phyloP scores from a whole-genome alignment of 768 basidiomycete genomes.

The Trametes meyenii region DNA sequence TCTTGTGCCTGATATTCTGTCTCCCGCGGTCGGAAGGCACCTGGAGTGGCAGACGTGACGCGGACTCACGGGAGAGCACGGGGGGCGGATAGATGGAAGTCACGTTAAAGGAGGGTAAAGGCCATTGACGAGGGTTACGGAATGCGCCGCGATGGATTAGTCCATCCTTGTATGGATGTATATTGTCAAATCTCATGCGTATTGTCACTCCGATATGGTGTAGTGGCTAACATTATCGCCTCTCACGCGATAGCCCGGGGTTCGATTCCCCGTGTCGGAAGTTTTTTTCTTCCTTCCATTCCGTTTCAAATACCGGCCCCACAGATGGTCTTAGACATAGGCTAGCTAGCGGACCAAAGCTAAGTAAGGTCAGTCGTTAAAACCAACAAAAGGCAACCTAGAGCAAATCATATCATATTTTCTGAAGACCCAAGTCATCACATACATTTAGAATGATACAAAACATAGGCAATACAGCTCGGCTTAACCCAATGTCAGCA shows the following conservation, averaged over 20 bases:
- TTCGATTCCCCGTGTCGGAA: slow-evolving; percentile 26
- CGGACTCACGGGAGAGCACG: no score
- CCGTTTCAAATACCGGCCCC: not conserved
- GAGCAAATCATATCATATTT: not conserved
- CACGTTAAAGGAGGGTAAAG: no score
- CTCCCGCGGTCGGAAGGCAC: no score
- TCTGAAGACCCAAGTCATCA: not conserved
- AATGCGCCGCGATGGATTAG: not conserved
- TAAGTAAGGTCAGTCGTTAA: no score
- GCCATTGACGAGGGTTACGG: no score
- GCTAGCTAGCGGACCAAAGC: no score
- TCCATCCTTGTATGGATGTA: not conserved
- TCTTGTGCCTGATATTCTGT: no score
- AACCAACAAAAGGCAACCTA: no score
- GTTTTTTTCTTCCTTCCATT: not conserved
- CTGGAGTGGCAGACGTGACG: no score
- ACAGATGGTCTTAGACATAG: not conserved
- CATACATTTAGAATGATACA: not conserved
- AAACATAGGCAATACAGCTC: slow-evolving; percentile 12
- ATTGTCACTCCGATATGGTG: slow-evolving; percentile 21
- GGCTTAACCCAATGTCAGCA: slow-evolving; percentile 10
- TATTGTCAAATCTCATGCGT: no score
- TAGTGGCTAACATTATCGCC: slow-evolving; percentile 27
- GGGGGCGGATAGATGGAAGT: no score
- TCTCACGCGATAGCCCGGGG: slow-evolving; percentile 27